Base-by-base conservation (phyloP, 106 monocot species). In the Acanthochlamys bracteata region DNA sequence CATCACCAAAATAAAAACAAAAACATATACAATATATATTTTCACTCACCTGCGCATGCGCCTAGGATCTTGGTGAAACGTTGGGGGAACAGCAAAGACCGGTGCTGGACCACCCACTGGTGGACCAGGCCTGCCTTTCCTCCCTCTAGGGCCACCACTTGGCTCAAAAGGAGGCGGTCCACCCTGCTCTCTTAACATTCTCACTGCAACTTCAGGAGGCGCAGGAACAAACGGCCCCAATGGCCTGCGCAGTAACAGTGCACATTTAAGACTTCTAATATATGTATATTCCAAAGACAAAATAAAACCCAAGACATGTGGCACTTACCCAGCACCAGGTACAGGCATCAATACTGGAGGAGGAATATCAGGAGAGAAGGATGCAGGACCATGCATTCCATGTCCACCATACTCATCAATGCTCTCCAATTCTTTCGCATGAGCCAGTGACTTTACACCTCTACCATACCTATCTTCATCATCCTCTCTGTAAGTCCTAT, bases 221-320 rank as follows among this genome's bases (percentile, higher is more conserved):
- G 98, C 92, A 67, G 92, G 92, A 60, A 92, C 92, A 83, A 99
- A 99, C 51, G 98, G 88, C 20, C 91, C 88, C 76, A 99, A 64
- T 10, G 92, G 98, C 1, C 98, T 99, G 66, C 42, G 82, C 40
- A 72, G 71, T 7, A 63, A 61, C 46, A 63, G 47, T 21, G 22
- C 23, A 20, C 11, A 41, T 10, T 25, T 40, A 22, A 7, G 9
- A 56, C 12, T 49, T 8, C 15, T 13, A 19, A 64, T 19, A 39
- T 13, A 47, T 61, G 57, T 23, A 25, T 24, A 19, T 23, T 25
- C 19, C 41, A 19, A 64, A 25, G 61, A 43, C 22, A 42, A 25
- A 64, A 12, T 39, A 62, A 23, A 53, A 16, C 60, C 39, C 39
- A 63, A 27, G 4, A 22, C 49, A 15, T 19, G 10, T 3, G 17